Base-by-base conservation (phyloP, 1,284 basidiomycete species). In the Naganishia albida region DNA sequence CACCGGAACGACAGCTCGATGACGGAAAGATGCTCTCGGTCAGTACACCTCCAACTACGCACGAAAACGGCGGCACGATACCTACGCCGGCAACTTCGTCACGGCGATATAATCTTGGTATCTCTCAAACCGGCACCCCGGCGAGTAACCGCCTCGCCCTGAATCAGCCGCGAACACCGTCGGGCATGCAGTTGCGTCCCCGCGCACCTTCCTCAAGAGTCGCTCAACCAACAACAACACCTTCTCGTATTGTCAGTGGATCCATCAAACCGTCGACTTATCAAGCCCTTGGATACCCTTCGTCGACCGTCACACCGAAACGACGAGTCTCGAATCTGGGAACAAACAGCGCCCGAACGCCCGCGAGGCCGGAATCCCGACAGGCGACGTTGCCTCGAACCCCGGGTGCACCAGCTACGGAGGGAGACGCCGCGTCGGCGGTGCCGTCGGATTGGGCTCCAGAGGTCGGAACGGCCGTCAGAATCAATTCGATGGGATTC, bases 401-500 rank as follows among this genome's bases (percentile, higher is more conserved):
- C n/a, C 50, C 52, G 26, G 65, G 53, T 40, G 28, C 52, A 20
- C 30, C 57, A 2, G 42, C 16, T 4, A 39, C 38, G 10, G 40
- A 59, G 40, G 42, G 42, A 7, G 46, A 38, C 20, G 25, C 39
- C 13, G 13, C 42, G 25, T 26, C 57, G 6, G 48, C 16, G 38
- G 18, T 59, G 26, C 50, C 46, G 23, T 28, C 50, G 23, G 57
- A 40, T 28, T 59, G 50, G 50, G 39, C 43, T 49, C 77, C 78
- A 0, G 63, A 69, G 1, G 81, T 89, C 10, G 91, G 90, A 13
- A 90, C 93, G 72, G 84, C 83, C 69, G 92, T 95, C 28, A 82
- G 89, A 66, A 88, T 95, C 52, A 90, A 91, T 71, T 88, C 87
- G 13, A 83, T 91, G 46, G 73, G 79, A 0, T 91, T 88, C 75